Evolutionary conservation across 1,284 basidiomycete genomes (phyloP), one percentile per base, ranked within the genome.

Genomic region (Fistulina hepatica): DNA sequence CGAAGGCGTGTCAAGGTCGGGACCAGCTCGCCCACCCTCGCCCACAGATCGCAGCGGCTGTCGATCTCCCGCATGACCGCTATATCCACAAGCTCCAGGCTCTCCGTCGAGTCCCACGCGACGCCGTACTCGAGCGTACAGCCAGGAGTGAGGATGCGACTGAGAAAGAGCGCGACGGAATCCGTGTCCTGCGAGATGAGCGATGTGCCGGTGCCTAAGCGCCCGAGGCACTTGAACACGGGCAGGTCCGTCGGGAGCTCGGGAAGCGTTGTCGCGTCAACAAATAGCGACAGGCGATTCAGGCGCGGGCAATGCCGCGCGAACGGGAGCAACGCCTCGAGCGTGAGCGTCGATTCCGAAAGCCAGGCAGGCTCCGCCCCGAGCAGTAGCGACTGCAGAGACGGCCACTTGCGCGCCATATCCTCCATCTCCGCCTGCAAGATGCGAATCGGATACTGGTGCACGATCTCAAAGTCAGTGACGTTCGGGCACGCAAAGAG

Each of bases 131-230:
- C 57, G 3, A 79, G 35, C 2, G 24, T 34, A 46, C 66, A 68
- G 5, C 51, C 48, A 6, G 59, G 44, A 10, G 71, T 66, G 28
- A 61, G 62, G 4, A 79, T 49, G 20, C 63, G 61, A 41, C 68
- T 70, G 39, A 80, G 59, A 47, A 69, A 75, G n/a, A 71, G 58
- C 10, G 73, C 65, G 20, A 69, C 64, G 0, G 62, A 46, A 3
- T 57, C 61, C 5, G 60, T 45, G 11, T 66, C 60, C 10, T 21
- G 32, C 12, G 44, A 31, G 21, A 71, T 64, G 32, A 56, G 52
- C 11, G 74, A 76, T 0, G 67, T 58, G 0, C 76, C 76, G 40
- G 76, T 49, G 12, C 59, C 58, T 8, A 80, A 53, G 4, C 47
- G 47, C 19, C 45, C 40, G 6, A 78, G 62, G 10, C 44, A 44